Base-by-base conservation (phyloP, 148 eudicot species). In the Silene uniflora region DNA sequence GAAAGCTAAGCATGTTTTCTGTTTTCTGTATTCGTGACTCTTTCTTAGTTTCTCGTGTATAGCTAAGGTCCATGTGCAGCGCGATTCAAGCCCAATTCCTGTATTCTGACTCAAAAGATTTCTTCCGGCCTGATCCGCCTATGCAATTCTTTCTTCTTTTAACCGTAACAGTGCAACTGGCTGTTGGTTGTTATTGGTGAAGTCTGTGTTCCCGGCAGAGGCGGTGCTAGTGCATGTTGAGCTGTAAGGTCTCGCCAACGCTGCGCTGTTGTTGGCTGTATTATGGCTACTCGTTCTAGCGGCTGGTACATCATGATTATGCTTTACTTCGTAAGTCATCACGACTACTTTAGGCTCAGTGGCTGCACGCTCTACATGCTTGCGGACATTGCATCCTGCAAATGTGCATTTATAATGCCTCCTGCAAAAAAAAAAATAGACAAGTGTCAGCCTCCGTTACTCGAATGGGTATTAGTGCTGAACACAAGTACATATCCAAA, bases 271-370 rank as follows among this genome's bases (percentile, higher is more conserved):
- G 82, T 77, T 83, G 54, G 87, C 85, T 13, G 85, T 88, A 79
- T 81, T 85, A 74, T 91, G 96, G 86, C 98, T 91, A 82, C 93
- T 91, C 70, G 77, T 85, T 75, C 88, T 88, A 75, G 96, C 88
- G n/a, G 89, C 90, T 46, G 98, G 96, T 21, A 89, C 87, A 68
- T 89, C 93, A 59, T 93, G 98, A 68, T 81, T 87, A 74, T 93
- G 98, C 79, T 88, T 93, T 19, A 96, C 98, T 70, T 91, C 96
- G 24, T 93, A 93, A 46, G 98, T 91, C 17, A 96, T 93, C 75
- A 89, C 85, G 35, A 93, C 98, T 25, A 92, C 93, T 86, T 91
- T 91, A 7, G 86, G 88, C 81, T 93, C 94, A 19, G 85, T 82
- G 63, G 98, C 85, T 68, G 94, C 92, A 29, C 98, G 87, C 83